Conservation (phyloP, 306 rosid genomes). For the Gleditsia sinensis region DNA sequence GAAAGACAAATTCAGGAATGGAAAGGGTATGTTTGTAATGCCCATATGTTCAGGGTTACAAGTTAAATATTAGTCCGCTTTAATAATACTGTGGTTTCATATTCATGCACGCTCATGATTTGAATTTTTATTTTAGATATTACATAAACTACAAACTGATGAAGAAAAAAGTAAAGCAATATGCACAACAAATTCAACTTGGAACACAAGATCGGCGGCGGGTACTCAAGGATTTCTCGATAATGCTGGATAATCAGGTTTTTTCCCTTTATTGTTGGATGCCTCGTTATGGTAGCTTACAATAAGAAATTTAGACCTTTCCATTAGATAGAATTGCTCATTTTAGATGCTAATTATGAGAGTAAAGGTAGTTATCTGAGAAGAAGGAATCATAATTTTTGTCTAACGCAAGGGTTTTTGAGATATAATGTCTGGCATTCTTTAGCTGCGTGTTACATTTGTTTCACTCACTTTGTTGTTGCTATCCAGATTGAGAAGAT, state of each 20-base stretch:
- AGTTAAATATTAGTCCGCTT: not conserved
- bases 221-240: constrained; percentile 92
- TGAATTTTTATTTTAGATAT: constrained; percentile 52
- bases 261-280: not conserved
- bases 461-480: constrained; percentile 23
- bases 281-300: constrained; percentile 1
- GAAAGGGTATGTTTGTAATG: constrained; percentile 62
- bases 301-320: constrained; percentile 4
- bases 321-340: constrained; percentile 3
- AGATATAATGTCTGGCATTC: not conserved
- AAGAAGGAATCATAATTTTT: not conserved
- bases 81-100: constrained; percentile 16
- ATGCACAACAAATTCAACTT: constrained; percentile 82
- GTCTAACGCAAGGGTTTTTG: not conserved
- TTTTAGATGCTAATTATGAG: constrained; percentile 8
- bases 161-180: constrained; percentile 89
- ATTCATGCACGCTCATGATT: constrained; percentile 14
- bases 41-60: not conserved
- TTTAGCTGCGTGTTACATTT: not conserved
- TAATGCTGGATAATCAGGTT: constrained; percentile 94
- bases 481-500: constrained; percentile 80
- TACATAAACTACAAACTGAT: constrained; percentile 93
- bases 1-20: constrained; percentile 84
- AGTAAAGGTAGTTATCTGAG: not conserved
- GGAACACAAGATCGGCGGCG: constrained; percentile 77